A percentile compares a stretch with the other conserved stretches of the same genome.
Evolutionary conservation across 495 filamentous ascomycete genomes (phyloP).

Genomic region (Hamigera avellanea): DNA sequence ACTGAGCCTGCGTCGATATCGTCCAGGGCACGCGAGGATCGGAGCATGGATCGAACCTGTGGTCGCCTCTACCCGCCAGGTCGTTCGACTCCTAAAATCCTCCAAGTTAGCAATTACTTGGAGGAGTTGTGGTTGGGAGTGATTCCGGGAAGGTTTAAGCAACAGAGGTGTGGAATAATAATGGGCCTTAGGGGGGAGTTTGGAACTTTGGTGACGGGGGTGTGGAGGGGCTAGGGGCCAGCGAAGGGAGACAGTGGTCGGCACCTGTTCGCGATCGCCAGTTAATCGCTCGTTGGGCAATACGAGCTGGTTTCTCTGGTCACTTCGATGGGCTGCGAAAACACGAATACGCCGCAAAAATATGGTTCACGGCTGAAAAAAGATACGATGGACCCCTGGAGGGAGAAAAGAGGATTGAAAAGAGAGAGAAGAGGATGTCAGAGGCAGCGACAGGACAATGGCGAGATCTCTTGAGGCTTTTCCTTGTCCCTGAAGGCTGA

Average conservation of each 20-base stretch:
- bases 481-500: neutral
- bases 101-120: conserved; percentile 3
- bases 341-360: neutral
- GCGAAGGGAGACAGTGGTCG: conserved; percentile 8
- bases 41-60: conserved; percentile 23
- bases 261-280: conserved; percentile 22
- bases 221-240: conserved; percentile 26
- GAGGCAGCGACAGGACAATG: conserved; percentile 1
- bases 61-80: conserved; percentile 19
- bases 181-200: too few relatives aligned
- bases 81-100: conserved; percentile 10
- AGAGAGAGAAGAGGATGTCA: neutral
- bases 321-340: neutral
- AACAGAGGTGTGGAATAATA: too few relatives aligned
- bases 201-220: too few relatives aligned
- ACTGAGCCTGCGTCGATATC: conserved; percentile 15
- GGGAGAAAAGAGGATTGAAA: neutral
- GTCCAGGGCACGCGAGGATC: conserved; percentile 17
- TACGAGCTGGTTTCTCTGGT: neutral
- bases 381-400: neutral
- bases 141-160: too few relatives aligned
- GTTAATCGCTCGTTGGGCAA: conserved; percentile 4
- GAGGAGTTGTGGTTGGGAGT: conserved; percentile 7
- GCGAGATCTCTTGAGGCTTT: neutral
- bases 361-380: neutral